phyloP scores from a whole-genome alignment of 1,139 yeast species.

The Saccharomyces hybrid region DNA sequence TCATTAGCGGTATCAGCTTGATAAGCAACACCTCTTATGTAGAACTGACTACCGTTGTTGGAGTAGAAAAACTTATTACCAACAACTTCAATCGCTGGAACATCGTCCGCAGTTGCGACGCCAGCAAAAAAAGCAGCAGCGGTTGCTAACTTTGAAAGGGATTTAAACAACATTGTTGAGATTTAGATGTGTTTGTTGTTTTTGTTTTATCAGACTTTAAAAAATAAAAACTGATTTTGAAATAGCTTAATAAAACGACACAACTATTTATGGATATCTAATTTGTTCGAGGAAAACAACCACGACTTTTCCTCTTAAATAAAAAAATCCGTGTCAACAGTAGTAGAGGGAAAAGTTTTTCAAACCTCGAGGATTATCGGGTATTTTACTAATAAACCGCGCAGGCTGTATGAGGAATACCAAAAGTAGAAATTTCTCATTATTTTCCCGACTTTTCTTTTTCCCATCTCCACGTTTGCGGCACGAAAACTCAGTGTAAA shows the following conservation, averaged over 20 bases:
- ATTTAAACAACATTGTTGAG: conserved; percentile 43
- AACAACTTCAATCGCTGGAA: conserved; percentile 44
- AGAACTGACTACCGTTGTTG: conserved; percentile 69
- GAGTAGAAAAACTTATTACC: conserved; percentile 70
- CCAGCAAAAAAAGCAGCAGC: conserved; percentile 30
- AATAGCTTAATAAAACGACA: not conserved
- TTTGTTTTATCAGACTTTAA: not conserved
- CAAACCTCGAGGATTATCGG: not conserved
- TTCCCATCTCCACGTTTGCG: not conserved
- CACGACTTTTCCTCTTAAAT: not conserved
- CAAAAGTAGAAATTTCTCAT: not conserved
- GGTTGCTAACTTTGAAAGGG: conserved; percentile 34
- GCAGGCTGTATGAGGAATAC: not conserved
- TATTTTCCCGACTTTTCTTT: not conserved
- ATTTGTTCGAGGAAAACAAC: not conserved
- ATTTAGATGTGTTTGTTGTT: not conserved
- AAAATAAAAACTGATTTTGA: not conserved
- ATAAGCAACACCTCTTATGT: conserved; percentile 70
- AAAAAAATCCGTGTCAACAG: not conserved
- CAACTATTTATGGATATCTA: not conserved
- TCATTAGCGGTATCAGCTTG: conserved; percentile 60
- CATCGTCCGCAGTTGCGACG: conserved; percentile 34
- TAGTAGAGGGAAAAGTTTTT: not conserved
- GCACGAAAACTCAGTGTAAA: not conserved
- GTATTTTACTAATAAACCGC: not conserved